Evolutionary conservation across 2,329 filamentous ascomycete genomes (phyloP).

Genomic region (Neopestalotiopsis rosae): DNA sequence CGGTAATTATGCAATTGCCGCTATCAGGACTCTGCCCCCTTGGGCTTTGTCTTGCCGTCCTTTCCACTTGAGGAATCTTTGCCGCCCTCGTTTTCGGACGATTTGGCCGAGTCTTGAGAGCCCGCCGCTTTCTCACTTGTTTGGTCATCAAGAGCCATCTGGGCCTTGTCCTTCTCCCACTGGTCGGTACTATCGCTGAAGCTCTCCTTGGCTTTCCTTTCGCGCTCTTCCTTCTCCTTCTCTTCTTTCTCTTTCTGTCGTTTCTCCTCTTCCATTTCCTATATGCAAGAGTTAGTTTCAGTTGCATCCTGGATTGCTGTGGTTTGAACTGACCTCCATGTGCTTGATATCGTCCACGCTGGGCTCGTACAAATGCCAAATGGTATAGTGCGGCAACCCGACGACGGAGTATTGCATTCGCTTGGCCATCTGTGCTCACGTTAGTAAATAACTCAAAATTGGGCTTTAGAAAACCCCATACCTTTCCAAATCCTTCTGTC

Average conservation of each 20-base stretch:
- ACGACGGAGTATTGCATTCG: constrained; percentile 96
- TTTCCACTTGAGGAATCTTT: constrained; percentile 24
- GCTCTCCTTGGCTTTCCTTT: constrained; percentile 79
- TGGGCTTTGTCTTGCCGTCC: constrained; percentile 11
- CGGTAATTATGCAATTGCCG: background rate
- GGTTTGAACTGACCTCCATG: constrained; percentile 73
- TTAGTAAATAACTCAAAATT: constrained; percentile 12
- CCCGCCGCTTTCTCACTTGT: constrained; percentile 52
- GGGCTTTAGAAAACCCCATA: constrained; percentile 41
- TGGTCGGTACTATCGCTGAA: constrained; percentile 79
- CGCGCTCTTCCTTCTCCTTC: constrained; percentile 71
- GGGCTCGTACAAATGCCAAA: constrained; percentile 99
- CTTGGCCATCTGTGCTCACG: constrained; percentile 79
- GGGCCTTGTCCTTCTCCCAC: constrained; percentile 89
- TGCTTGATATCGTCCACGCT: constrained; percentile 95
- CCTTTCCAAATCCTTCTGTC: constrained; percentile 98
- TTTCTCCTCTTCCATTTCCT: constrained; percentile 93
- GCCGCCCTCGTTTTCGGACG: background rate
- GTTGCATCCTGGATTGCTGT: constrained; percentile 25
- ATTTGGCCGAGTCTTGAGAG: constrained; percentile 29
- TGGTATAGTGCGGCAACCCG: constrained; percentile 94
- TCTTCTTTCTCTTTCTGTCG: constrained; percentile 82
- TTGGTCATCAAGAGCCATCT: constrained; percentile 70
- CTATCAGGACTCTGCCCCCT: constrained; percentile 11
- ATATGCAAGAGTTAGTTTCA: background rate